Evolutionary conservation across 805 yeast genomes (phyloP).

Genomic region (Cyberlindnera americana): DNA sequence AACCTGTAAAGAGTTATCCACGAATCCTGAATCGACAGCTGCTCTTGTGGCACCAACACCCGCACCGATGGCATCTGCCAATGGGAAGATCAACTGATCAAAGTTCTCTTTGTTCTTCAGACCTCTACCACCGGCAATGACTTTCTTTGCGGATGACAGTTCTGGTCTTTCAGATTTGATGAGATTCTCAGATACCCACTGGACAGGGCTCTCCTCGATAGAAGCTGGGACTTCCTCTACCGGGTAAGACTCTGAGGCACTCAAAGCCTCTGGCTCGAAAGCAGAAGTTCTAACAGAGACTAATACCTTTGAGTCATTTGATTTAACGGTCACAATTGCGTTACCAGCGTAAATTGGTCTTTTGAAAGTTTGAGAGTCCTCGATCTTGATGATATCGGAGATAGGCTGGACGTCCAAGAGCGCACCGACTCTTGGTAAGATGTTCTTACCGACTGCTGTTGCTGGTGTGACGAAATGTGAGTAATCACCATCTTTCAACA

Average conservation of each 20-base stretch:
- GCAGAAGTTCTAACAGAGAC: conserved; percentile 85
- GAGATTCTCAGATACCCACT: conserved; percentile 75
- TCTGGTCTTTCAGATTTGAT: conserved; percentile 86
- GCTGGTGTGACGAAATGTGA: conserved; percentile 79
- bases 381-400: conserved; percentile 72
- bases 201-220: conserved; percentile 37
- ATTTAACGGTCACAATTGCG: conserved; percentile 76
- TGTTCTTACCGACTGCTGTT: conserved; percentile 82
- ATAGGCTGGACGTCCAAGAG: conserved; percentile 82
- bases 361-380: conserved; percentile 65
- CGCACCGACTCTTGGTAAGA: conserved; percentile 86
- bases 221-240: conserved; percentile 45
- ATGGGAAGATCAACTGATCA: conserved; percentile 70
- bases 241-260: conserved; percentile 34
- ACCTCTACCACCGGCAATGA: conserved; percentile 94
- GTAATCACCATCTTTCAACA: conserved; percentile 36
- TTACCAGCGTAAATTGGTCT: conserved; percentile 98
- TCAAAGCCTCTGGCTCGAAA: conserved; percentile 48
- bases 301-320: conserved; percentile 61
- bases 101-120: conserved; percentile 86
- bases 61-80: conserved; percentile 87
- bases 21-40: conserved; percentile 94
- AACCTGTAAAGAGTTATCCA: conserved; percentile 93
- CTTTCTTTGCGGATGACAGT: conserved; percentile 73
- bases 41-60: conserved; percentile 98